Evolutionary conservation across 768 basidiomycete genomes (phyloP), one percentile per base, ranked within the genome.

Genomic region (Saitozyma sp.): DNA sequence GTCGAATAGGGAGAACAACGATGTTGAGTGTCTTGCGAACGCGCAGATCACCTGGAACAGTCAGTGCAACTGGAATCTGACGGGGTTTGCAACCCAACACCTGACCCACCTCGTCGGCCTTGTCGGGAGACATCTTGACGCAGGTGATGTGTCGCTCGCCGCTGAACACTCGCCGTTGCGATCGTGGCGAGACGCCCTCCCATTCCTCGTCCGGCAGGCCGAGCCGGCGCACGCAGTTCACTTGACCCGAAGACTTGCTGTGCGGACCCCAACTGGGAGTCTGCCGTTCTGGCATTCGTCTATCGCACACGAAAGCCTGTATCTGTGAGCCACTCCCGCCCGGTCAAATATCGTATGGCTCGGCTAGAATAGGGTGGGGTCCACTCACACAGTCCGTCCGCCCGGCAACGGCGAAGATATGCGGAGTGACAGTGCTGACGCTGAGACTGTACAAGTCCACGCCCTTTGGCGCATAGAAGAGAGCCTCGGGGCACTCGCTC

Each of bases 341-440:
- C 29, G 3, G 37, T 10, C 7, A 56, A 10, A 11, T 2, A 13
- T 11, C 39, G 11, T 13, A 11, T 45, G 41, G 52, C 38, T 67
- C 70, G 65, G n/a, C 39, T 43, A n/a, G 51, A 29, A 56, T 14
- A 16, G 2, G 20, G 11, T 52, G 16, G n/a, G 8, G 11, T 16
- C 9, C 39, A 83, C 88, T 67, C 69, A 91, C 91, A 74, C 85
- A 88, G 50, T 87, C 85, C 0, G 88, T 86, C 65, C 88, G 86
- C 41, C 92, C 92, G 4, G 89, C 91, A 41, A 92, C 90, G 17
- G 92, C 87, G 65, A 93, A 87, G 60, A 91, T 88, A 70, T 90
- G 88, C 0, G 91, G 91, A 0, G 89, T 87, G 13, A 92, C 81
- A 3, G 88, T 85, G 16, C 92, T 92, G 20, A 89, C 80, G 3